Conservation (phyloP, 768 basidiomycete genomes). For the Suillus occidentalis region DNA sequence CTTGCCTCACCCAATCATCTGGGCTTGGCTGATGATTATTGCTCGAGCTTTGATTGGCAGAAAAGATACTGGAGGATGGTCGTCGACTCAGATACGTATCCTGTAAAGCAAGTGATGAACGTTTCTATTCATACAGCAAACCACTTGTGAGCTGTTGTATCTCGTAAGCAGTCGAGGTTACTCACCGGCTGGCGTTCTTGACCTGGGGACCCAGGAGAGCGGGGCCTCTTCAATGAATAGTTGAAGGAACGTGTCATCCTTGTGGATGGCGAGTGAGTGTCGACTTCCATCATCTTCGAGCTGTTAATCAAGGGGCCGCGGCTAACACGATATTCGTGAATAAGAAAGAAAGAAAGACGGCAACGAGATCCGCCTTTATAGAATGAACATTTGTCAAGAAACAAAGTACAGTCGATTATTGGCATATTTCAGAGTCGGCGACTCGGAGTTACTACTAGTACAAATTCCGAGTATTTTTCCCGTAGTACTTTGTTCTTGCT, state of each 20-base stretch:
- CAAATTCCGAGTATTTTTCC: not conserved
- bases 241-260: constrained; percentile 36
- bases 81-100: constrained; percentile 29
- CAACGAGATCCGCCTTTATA: constrained; percentile 1
- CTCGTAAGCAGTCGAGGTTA: constrained; percentile 1
- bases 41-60: constrained; percentile 16
- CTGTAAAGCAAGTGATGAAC: constrained; percentile 44
- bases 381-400: not conserved
- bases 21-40: constrained; percentile 39
- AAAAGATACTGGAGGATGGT: constrained; percentile 25
- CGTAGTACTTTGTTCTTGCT: not conserved
- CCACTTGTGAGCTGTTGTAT: not conserved
- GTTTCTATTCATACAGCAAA: constrained; percentile 49
- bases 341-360: not conserved
- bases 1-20: constrained; percentile 78
- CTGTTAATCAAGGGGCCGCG: not conserved
- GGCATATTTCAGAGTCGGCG: not conserved
- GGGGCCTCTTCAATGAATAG: constrained; percentile 51
- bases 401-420: not conserved
- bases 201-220: constrained; percentile 53
- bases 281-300: constrained; percentile 48
- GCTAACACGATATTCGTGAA: not conserved
- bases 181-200: constrained; percentile 59
- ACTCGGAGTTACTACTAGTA: constrained; percentile 1
- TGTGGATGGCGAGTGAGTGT: constrained; percentile 46